These are phyloP conservation scores for Wickerhamiella azyma DNA, from an alignment of 805 yeast genomes.

Conservation along the genomic window DNA sequence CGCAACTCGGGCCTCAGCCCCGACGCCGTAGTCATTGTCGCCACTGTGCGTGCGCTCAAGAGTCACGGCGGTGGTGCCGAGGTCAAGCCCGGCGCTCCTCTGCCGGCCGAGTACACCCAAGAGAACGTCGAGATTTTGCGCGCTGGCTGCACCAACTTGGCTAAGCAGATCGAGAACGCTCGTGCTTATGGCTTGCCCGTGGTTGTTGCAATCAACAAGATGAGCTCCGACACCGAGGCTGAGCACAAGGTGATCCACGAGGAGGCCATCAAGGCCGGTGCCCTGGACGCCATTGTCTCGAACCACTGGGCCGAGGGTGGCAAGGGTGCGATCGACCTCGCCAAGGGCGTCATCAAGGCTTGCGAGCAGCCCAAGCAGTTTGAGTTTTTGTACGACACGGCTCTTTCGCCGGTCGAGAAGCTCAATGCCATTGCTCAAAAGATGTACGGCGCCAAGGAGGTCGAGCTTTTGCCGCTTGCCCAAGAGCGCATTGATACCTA, in stretches of 20 bases:
- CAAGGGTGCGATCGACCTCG: slow-evolving; percentile 70
- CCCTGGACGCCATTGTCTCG: slow-evolving; percentile 76
- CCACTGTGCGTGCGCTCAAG: slow-evolving; percentile 93
- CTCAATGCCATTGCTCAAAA: slow-evolving; percentile 62
- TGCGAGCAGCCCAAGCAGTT: slow-evolving; percentile 30
- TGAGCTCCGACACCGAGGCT: slow-evolving; percentile 65
- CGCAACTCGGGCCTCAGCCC: slow-evolving; percentile 81
- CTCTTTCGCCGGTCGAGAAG: slow-evolving; percentile 66
- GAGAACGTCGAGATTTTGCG: slow-evolving; percentile 71
- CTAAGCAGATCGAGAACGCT: slow-evolving; percentile 80
- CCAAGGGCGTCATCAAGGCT: slow-evolving; percentile 69
- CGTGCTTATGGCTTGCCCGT: slow-evolving; percentile 79
- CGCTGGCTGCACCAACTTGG: slow-evolving; percentile 74
- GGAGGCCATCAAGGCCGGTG: slow-evolving; percentile 84
- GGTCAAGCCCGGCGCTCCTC: slow-evolving; percentile 81
- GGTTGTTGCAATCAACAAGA: slow-evolving; percentile 84
- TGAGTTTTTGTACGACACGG: slow-evolving; percentile 55
- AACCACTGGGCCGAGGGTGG: slow-evolving; percentile 98
- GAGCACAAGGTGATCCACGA: slow-evolving; percentile 70
- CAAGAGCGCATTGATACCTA: slow-evolving; percentile 66
- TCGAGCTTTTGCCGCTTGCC: slow-evolving; percentile 75
- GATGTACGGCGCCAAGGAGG: slow-evolving; percentile 85
- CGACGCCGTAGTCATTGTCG: slow-evolving; percentile 84
- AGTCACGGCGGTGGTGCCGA: slow-evolving; percentile 96
- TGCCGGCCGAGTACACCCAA: slow-evolving; percentile 66